Conservation (phyloP, 306 rosid species). For the Trifolium pratense region DNA sequence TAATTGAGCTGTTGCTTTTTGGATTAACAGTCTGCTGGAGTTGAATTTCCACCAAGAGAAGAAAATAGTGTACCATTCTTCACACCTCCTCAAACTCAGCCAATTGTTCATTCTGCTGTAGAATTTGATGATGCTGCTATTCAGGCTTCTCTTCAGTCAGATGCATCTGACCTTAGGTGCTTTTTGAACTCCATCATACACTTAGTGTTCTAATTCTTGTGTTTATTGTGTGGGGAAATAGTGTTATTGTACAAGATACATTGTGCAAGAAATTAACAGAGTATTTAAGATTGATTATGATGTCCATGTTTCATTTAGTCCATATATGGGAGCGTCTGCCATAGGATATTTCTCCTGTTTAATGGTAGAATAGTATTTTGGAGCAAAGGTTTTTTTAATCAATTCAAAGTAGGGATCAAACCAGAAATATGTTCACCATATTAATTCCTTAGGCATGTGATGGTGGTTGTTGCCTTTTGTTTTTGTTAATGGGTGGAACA, state of each 20-base stretch:
- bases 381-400: background rate
- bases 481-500: background rate
- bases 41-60: slow-evolving; percentile 89
- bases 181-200: slow-evolving; percentile 26
- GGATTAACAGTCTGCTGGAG: slow-evolving; percentile 76
- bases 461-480: background rate
- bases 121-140: slow-evolving; percentile 71
- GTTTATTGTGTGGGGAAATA: slow-evolving; percentile 33
- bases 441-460: slow-evolving; percentile 17
- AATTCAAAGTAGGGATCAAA: background rate
- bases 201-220: slow-evolving; percentile 24
- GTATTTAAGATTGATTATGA: slow-evolving; percentile 22
- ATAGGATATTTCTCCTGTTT: background rate
- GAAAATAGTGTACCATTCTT: slow-evolving; percentile 84
- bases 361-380: background rate
- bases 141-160: slow-evolving; percentile 92
- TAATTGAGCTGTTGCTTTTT: slow-evolving; percentile 38
- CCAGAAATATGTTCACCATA: background rate
- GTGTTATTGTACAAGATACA: slow-evolving; percentile 12
- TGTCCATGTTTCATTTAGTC: slow-evolving; percentile 18
- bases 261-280: slow-evolving; percentile 27
- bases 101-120: slow-evolving; percentile 52
- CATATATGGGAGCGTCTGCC: background rate
- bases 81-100: slow-evolving; percentile 94
- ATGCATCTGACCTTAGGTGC: slow-evolving; percentile 89